Evolutionary conservation across 1,139 yeast genomes (phyloP), one percentile per base, ranked within the genome.

Genomic region (Saccharomyces hybrid): DNA sequence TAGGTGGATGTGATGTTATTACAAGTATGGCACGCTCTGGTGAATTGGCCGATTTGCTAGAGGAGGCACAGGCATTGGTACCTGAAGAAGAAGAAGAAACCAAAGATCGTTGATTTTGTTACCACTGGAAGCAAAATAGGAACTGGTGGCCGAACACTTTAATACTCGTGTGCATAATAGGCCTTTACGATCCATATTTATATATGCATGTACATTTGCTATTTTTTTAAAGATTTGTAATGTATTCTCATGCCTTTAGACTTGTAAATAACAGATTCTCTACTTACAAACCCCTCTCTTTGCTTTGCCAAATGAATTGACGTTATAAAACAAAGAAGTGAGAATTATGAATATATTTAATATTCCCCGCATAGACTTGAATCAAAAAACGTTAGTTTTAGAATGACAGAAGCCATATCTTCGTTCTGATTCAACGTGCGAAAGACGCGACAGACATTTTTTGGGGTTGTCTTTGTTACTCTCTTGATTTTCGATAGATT

Each of bases 1-100:
- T 95, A 54, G 99, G 99, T 52, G 99, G 99, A 2, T 95, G 97
- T 73, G 99, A 95, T 72, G 91, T 95, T 60, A 78, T 95, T 54
- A 88, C 87, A 67, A 83, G 88, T 57, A 91, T 93, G 98, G 89
- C 96, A 49, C 89, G 88, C 65, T 73, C 79, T 53, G 99, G 99
- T n/a, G 97, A 93, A 67, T 79, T 93, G 58, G 83, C 91, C 19
- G 93, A 90, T 53, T 71, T 91, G 60, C 77, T 93, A 57, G 98
- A 91, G 61, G 75, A 81, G 57, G 88, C 86, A 55, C 81, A 83
- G 56, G 95, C 89, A 49, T 79, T 93, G 59, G 83, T 89, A 38
- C 91, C 95, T 13, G 88, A 83, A 67, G 91, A 84, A 57, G 80
- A 75, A 38, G 79, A 74, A 42, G 2, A 23, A 23, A 23, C 16